These are phyloP conservation scores for Thyridium curvatum DNA, from an alignment of 2,329 filamentous ascomycete genomes.

Conservation along the genomic window DNA sequence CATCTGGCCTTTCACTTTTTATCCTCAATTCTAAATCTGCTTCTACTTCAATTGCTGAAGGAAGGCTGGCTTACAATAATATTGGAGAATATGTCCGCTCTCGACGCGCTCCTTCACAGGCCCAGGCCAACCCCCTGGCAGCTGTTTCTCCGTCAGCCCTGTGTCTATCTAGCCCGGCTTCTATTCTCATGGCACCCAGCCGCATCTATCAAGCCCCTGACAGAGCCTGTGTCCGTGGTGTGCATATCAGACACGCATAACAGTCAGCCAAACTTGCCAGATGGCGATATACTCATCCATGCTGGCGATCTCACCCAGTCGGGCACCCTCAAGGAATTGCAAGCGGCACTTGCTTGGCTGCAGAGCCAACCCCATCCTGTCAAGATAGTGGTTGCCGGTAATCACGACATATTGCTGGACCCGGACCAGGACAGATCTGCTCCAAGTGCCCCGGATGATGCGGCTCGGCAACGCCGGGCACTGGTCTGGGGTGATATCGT, in stretches of 20 bases:
- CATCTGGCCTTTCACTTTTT: no score
- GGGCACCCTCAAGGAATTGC: conserved; percentile 33
- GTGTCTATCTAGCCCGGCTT: conserved; percentile 14
- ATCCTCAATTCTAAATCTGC: no score
- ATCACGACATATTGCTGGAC: conserved; percentile 15
- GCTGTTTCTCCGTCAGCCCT: conserved; percentile 3
- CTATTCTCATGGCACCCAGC: conserved; percentile 7
- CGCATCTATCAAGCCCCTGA: not conserved
- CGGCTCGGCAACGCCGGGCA: not conserved
- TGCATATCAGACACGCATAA: not conserved
- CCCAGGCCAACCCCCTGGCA: conserved; percentile 4
- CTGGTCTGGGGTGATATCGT: conserved; percentile 23
- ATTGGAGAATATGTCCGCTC: no score
- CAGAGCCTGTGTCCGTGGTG: conserved; percentile 3
- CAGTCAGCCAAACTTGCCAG: conserved; percentile 18
- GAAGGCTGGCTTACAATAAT: no score
- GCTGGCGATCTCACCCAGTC: conserved; percentile 40
- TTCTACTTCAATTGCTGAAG: no score
- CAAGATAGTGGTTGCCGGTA: conserved; percentile 41
- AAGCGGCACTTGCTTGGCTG: conserved; percentile 34
- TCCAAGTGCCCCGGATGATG: no score
- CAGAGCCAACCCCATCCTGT: conserved; percentile 26
- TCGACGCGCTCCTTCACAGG: conserved; percentile 1
- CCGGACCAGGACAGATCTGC: not conserved
- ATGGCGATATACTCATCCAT: conserved; percentile 39